Percentiles rank a stretch among this genome's conserved stretches.
These are phyloP conservation scores for Termitomyces sp. DNA, from an alignment of 768 basidiomycete genomes.

Conservation along the genomic window DNA sequence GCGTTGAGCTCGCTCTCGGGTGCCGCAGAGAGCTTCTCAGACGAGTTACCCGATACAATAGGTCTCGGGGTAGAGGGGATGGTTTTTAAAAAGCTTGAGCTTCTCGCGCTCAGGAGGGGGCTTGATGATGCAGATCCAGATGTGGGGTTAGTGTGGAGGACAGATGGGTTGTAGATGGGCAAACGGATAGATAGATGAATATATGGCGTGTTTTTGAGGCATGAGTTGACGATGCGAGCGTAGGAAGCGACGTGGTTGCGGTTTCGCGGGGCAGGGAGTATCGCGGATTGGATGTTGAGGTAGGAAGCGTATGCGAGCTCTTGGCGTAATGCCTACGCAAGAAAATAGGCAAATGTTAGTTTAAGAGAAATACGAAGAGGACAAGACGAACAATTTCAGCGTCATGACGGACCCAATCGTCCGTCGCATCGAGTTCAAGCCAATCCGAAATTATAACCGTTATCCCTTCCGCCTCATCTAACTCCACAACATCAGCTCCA, in stretches of 20 bases:
- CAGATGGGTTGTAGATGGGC: constrained; percentile 75
- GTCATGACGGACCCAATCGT: constrained; percentile 94
- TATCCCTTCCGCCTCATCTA: constrained; percentile 73
- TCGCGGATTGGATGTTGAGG: constrained; percentile 78
- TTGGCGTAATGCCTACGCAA: constrained; percentile 78
- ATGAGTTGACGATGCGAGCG: constrained; percentile 83
- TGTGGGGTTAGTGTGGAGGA: constrained; percentile 40
- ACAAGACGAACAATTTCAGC: constrained; percentile 77
- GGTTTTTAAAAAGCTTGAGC: not conserved
- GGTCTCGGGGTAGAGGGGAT: constrained; percentile 27
- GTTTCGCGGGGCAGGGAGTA: constrained; percentile 86
- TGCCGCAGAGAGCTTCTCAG: constrained; percentile 29
- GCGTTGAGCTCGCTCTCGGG: constrained; percentile 60
- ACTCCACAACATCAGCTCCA: not conserved
- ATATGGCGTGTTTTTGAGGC: constrained; percentile 64
- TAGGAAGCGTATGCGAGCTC: constrained; percentile 93
- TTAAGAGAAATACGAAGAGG: not conserved
- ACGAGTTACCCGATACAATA: constrained; percentile 30
- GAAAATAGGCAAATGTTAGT: not conserved
- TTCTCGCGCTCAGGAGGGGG: constrained; percentile 17
- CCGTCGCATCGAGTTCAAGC: constrained; percentile 90
- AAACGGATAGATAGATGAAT: constrained; percentile 81
- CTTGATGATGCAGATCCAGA: constrained; percentile 1
- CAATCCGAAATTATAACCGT: constrained; percentile 86
- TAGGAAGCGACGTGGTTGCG: constrained; percentile 87